Percentiles rank a stretch among this genome's conserved stretches.
These are phyloP conservation scores for Cocos nucifera DNA, from an alignment of 176 grass and related monocot genomes.

Conservation along the genomic window DNA sequence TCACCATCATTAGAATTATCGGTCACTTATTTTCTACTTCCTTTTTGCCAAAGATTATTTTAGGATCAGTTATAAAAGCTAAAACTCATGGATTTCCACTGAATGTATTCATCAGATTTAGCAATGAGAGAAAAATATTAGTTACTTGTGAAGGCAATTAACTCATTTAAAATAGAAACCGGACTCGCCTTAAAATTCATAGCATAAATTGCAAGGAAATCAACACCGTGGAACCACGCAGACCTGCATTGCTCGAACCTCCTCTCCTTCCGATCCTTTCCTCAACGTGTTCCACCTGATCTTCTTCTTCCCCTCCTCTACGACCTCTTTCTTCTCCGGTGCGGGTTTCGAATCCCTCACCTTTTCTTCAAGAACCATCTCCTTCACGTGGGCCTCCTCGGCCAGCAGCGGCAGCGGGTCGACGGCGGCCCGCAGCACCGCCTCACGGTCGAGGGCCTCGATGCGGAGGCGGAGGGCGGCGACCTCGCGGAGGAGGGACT, in stretches of 20 bases:
- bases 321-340: slow-evolving; percentile 14
- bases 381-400: slow-evolving; percentile 52
- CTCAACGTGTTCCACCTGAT: slow-evolving; percentile 35
- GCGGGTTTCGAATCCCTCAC: slow-evolving; percentile 6
- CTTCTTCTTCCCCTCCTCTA: slow-evolving; percentile 11
- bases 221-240: neutral
- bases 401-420: slow-evolving; percentile 19
- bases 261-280: slow-evolving; percentile 62
- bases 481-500: slow-evolving; percentile 55
- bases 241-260: slow-evolving; percentile 85
- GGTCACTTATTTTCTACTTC: too few relatives aligned
- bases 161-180: too few relatives aligned
- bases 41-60: too few relatives aligned
- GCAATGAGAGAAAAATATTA: too few relatives aligned
- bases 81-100: too few relatives aligned
- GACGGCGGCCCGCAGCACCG: neutral
- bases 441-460: slow-evolving; percentile 40
- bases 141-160: too few relatives aligned
- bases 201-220: neutral
- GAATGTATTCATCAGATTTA: too few relatives aligned
- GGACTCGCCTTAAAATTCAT: too few relatives aligned
- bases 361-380: slow-evolving; percentile 45
- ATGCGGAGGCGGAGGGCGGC: slow-evolving; percentile 47
- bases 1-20: too few relatives aligned
- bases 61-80: too few relatives aligned